These are phyloP conservation scores for Wickerhamomyces canadensis DNA, from an alignment of 805 yeast species.

Conservation along the genomic window DNA sequence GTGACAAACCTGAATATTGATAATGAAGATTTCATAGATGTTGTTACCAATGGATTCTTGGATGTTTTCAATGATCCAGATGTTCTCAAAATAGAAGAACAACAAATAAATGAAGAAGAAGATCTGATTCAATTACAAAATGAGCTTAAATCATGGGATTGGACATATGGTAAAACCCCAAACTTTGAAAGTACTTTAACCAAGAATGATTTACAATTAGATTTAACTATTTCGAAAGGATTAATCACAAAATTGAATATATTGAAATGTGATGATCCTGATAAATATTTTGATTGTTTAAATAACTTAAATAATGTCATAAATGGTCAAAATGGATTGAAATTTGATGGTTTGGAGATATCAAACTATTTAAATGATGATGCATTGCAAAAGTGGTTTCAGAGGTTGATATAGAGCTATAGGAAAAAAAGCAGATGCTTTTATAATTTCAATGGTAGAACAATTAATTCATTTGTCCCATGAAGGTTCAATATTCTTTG, in stretches of 20 bases:
- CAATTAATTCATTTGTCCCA: slow-evolving; percentile 15
- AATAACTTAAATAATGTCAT: slow-evolving; percentile 28
- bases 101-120: slow-evolving; percentile 20
- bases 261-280: slow-evolving; percentile 19
- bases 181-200: slow-evolving; percentile 50
- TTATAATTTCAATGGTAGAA: too few relatives aligned
- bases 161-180: slow-evolving; percentile 79
- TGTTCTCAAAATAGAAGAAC: slow-evolving; percentile 18
- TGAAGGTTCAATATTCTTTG: slow-evolving; percentile 56
- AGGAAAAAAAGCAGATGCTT: too few relatives aligned
- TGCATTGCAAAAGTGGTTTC: slow-evolving; percentile 39
- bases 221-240: neutral
- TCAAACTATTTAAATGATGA: slow-evolving; percentile 42
- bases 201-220: slow-evolving; percentile 11
- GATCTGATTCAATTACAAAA: slow-evolving; percentile 37
- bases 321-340: slow-evolving; percentile 23
- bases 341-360: slow-evolving; percentile 37
- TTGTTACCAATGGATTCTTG: slow-evolving; percentile 24
- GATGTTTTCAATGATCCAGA: slow-evolving; percentile 19
- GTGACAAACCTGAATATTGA: slow-evolving; percentile 59
- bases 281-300: slow-evolving; percentile 26
- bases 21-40: slow-evolving; percentile 39
- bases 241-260: neutral
- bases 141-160: slow-evolving; percentile 53
- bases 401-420: slow-evolving; percentile 37